phyloP scores from a whole-genome alignment of 176 grass and related monocot species.

The Pontederia crassipes region DNA sequence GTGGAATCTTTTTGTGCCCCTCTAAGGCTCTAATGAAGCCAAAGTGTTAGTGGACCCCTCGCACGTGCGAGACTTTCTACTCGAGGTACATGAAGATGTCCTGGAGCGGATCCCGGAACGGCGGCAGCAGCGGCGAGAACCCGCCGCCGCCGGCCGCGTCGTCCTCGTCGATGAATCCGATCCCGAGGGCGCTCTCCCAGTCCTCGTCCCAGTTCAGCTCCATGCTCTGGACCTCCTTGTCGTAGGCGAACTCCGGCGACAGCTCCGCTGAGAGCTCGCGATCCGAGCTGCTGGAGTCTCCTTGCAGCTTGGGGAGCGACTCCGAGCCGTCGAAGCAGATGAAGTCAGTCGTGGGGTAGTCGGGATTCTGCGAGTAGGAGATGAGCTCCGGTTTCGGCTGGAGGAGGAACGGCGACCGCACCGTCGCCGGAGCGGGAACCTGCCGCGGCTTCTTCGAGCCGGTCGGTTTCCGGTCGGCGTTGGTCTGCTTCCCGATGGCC shows the following conservation, averaged over 20 bases:
- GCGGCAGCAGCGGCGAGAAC: neutral
- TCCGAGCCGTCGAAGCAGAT: constrained; percentile 46
- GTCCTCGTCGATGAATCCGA: constrained; percentile 4
- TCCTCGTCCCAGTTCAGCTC: constrained; percentile 29
- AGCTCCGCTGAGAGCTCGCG: constrained; percentile 17
- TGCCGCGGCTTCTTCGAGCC: neutral
- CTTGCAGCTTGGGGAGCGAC: constrained; percentile 46
- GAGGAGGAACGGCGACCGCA: neutral
- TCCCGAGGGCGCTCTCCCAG: constrained; percentile 40
- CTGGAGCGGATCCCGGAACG: neutral
- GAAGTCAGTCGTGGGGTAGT: neutral
- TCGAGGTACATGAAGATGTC: neutral
- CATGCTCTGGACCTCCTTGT: constrained; percentile 64
- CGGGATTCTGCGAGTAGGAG: neutral
- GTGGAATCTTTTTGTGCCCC: too few relatives aligned
- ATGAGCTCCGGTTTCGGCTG: constrained; percentile 39
- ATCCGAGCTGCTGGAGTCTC: constrained; percentile 59
- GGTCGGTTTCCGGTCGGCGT: neutral
- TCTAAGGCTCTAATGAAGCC: too few relatives aligned
- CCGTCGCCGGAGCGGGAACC: too few relatives aligned
- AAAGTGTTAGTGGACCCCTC: too few relatives aligned
- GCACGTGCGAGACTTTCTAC: neutral
- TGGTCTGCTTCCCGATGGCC: constrained; percentile 9
- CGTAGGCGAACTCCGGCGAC: constrained; percentile 26
- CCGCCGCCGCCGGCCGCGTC: neutral